Percentiles rank a stretch among this genome's conserved stretches.
These are phyloP conservation scores for Yarrowia keelungensis DNA, from an alignment of 805 yeast genomes.

Conservation along the genomic window DNA sequence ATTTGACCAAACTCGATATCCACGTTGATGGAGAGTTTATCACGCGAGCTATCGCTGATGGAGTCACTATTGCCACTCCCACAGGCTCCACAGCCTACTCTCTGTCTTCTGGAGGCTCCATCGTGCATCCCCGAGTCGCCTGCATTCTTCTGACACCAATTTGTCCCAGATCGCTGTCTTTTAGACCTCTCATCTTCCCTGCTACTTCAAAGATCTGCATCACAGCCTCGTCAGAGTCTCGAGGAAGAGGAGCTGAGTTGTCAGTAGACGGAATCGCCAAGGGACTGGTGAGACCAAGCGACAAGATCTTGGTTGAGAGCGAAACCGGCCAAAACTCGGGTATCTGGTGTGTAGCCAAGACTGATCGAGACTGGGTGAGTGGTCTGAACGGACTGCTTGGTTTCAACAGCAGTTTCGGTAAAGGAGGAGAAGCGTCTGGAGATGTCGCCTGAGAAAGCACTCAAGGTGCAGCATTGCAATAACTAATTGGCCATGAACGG, in stretches of 20 bases:
- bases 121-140: slow-evolving; percentile 86
- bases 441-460: background rate
- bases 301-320: slow-evolving; percentile 51
- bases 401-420: slow-evolving; percentile 80
- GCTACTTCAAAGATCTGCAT: slow-evolving; percentile 67
- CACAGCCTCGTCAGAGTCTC: slow-evolving; percentile 47
- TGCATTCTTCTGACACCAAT: slow-evolving; percentile 86
- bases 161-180: slow-evolving; percentile 89
- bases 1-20: slow-evolving; percentile 82
- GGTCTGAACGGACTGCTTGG: slow-evolving; percentile 89
- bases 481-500: slow-evolving; percentile 18
- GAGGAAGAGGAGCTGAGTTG: slow-evolving; percentile 60
- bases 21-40: slow-evolving; percentile 81
- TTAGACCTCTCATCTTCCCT: slow-evolving; percentile 86
- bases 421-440: slow-evolving; percentile 29
- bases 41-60: slow-evolving; percentile 93
- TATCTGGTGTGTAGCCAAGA: slow-evolving; percentile 84
- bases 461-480: too few relatives aligned
- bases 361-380: slow-evolving; percentile 88
- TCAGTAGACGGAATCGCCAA: slow-evolving; percentile 87
- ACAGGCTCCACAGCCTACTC: slow-evolving; percentile 97
- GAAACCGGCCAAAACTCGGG: slow-evolving; percentile 55
- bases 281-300: slow-evolving; percentile 71
- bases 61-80: slow-evolving; percentile 84
- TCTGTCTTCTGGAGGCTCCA: slow-evolving; percentile 87